phyloP scores from a whole-genome alignment of 2,329 filamentous ascomycete genomes.

The Capronia americana region DNA sequence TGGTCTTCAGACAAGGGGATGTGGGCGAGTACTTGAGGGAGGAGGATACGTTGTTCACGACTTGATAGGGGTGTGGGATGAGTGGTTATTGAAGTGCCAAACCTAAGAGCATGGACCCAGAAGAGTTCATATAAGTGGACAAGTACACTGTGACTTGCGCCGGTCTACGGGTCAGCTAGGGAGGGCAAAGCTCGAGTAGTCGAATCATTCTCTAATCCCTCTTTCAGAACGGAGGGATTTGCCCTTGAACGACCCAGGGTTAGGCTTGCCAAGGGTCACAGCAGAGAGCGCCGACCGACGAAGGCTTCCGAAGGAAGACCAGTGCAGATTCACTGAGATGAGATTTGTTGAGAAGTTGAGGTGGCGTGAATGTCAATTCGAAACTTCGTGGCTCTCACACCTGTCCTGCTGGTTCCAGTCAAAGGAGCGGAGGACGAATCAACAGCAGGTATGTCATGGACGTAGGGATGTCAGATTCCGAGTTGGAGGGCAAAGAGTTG shows the following conservation, averaged over 20 bases:
- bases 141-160: neutral
- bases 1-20: conserved; percentile 90
- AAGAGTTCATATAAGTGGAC: neutral
- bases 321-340: neutral
- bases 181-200: neutral
- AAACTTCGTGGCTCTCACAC: neutral
- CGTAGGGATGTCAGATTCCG: neutral
- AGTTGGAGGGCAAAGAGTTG: neutral
- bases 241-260: neutral
- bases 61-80: conserved; percentile 43
- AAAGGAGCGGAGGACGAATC: neutral
- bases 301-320: neutral
- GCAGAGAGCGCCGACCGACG: neutral
- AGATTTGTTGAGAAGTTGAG: neutral
- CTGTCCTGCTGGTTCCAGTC: neutral
- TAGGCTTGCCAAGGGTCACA: neutral
- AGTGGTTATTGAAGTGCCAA: neutral
- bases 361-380: neutral
- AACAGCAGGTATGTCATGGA: neutral
- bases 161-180: neutral
- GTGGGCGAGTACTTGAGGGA: conserved; percentile 94
- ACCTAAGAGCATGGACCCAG: neutral
- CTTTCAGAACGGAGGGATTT: neutral
- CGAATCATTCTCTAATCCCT: neutral
- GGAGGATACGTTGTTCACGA: conserved; percentile 69